Evolutionary conservation across 1,284 basidiomycete genomes (phyloP), one percentile per base, ranked within the genome.

Genomic region (Tilletia walkeri): DNA sequence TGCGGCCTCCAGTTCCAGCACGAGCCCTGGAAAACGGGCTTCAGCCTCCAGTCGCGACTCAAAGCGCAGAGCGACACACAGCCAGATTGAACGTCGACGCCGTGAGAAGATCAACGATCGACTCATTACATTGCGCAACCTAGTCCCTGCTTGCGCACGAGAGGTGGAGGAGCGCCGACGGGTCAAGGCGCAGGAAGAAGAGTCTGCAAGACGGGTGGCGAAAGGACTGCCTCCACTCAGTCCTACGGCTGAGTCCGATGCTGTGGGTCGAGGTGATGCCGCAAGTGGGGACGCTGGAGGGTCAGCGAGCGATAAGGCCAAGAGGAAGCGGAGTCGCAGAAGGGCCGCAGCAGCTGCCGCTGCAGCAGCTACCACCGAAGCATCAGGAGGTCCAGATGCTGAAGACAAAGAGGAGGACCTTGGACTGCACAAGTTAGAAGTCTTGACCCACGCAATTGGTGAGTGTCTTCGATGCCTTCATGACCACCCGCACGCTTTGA

Each of bases 341-440:
- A 76, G 73, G 49, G 73, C 73, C 2, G 73, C 66, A 20, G 45
- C 54, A 34, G 67, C 65, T 16, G 41, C 66, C 2, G 59, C 59
- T 5, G 59, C 59, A n/a, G 59, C 59, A 14, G 59, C 36, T 7
- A 38, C 59, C 36, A 38, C 59, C 73, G 34, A 48, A 67, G 18
- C 73, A 77, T 36, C 75, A 72, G 59, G 36, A 63, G 34, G n/a
- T 2, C 70, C 56, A 0, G 65, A 63, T 3, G 73, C 70, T 38
- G 72, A 54, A 2, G 76, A 74, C 48, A 76, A 75, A 66, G 78
- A 79, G 53, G 78, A 78, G 16, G 79, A 80, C 56, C 65, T 79
- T 12, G 79, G 78, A 0, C 59, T 80, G 69, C 79, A 80, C 69
- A 80, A 80, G 67, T 67, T 80, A 38, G 78, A 80, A 36, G 78